phyloP scores from a whole-genome alignment of 2,329 filamentous ascomycete genomes.

The Aspergillus unguis region DNA sequence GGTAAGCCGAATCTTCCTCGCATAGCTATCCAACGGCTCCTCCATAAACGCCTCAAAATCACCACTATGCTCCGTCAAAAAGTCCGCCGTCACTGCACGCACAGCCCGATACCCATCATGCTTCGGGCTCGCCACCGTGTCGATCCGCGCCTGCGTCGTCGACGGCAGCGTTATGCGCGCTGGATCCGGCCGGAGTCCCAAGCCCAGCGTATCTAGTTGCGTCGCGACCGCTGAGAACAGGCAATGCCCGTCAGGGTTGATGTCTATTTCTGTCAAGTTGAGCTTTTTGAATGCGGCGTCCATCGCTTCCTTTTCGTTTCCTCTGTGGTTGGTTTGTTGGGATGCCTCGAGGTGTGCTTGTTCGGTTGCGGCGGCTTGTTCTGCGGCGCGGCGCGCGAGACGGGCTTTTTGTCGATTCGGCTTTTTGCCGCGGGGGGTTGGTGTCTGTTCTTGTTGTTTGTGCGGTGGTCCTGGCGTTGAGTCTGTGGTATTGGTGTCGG shows the following conservation, averaged over 20 bases:
- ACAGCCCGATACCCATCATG: constrained; percentile 62
- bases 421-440: constrained; percentile 56
- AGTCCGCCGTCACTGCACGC: constrained; percentile 68
- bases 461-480: constrained; percentile 1
- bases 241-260: constrained; percentile 90
- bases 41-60: constrained; percentile 87
- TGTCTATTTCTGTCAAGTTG: constrained; percentile 69
- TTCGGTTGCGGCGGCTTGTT: constrained; percentile 66
- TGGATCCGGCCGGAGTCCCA: constrained; percentile 39
- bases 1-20: constrained; percentile 74
- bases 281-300: constrained; percentile 61
- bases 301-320: constrained; percentile 69
- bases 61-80: constrained; percentile 69
- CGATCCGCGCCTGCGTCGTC: constrained; percentile 29
- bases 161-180: constrained; percentile 31
- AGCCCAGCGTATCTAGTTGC: constrained; percentile 60
- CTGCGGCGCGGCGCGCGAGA: constrained; percentile 81
- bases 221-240: constrained; percentile 89
- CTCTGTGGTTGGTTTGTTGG: constrained; percentile 68
- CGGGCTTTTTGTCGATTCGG: constrained; percentile 89
- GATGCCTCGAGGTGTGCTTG: constrained; percentile 73
- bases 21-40: constrained; percentile 70
- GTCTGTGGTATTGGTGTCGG: neutral
- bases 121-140: constrained; percentile 36
- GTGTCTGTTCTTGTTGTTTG: constrained; percentile 12